Conservation (phyloP, 2,329 filamentous ascomycete species). For the Diaporthe sp. region DNA sequence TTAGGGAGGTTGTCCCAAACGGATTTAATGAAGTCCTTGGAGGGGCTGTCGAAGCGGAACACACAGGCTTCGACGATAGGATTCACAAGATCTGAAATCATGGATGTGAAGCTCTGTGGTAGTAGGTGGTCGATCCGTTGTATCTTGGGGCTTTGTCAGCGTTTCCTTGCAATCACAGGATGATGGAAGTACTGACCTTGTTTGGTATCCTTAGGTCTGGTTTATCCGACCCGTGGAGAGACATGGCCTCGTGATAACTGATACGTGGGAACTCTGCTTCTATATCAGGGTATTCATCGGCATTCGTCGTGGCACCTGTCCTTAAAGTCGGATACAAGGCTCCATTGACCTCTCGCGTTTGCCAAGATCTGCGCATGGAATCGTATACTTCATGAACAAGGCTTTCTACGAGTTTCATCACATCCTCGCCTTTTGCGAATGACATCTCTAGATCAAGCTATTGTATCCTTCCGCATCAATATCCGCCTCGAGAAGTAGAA, state of each 20-base stretch:
- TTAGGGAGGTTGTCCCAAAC: conserved; percentile 66
- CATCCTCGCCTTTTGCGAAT: conserved; percentile 79
- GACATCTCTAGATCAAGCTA: conserved; percentile 94
- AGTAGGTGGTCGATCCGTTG: conserved; percentile 73
- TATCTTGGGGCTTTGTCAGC: conserved; percentile 63
- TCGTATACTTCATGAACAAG: conserved; percentile 69
- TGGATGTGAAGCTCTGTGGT: conserved; percentile 74
- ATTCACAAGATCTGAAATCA: conserved; percentile 77
- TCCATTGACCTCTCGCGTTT: conserved; percentile 47
- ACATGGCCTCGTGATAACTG: conserved; percentile 84
- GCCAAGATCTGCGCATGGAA: conserved; percentile 57
- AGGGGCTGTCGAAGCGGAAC: conserved; percentile 68
- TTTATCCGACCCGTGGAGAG: conserved; percentile 88
- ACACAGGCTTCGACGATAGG: conserved; percentile 83
- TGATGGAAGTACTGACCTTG: conserved; percentile 58
- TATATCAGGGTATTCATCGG: conserved; percentile 44
- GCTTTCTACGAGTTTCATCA: conserved; percentile 69
- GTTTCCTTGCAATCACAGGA: conserved; percentile 30
- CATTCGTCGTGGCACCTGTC: neutral
- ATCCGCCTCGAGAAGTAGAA: neutral
- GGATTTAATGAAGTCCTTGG: conserved; percentile 70
- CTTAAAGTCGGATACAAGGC: conserved; percentile 44
- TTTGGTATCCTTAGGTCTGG: conserved; percentile 85
- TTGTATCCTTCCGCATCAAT: neutral
- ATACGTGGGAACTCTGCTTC: conserved; percentile 64